phyloP scores from a whole-genome alignment of 768 basidiomycete genomes.

The Xerocomellus intermedius region DNA sequence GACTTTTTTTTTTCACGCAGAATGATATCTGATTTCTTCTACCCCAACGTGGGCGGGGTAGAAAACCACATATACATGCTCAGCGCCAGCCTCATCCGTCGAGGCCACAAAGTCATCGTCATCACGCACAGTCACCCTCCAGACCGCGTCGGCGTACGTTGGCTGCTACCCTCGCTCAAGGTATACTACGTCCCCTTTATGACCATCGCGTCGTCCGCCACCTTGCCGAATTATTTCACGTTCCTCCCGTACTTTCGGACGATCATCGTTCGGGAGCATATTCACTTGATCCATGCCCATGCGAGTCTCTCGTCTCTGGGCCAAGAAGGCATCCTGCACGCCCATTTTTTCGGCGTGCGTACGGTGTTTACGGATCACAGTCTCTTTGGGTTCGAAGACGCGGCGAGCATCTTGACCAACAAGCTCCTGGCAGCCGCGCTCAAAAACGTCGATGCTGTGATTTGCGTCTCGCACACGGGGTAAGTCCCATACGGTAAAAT shows the following conservation, averaged over 20 bases:
- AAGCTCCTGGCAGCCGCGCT: slow-evolving; percentile 87
- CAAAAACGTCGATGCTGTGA: slow-evolving; percentile 89
- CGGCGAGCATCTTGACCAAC: slow-evolving; percentile 95
- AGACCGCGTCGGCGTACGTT: slow-evolving; percentile 84
- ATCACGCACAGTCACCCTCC: slow-evolving; percentile 91
- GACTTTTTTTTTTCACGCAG: slow-evolving; percentile 39
- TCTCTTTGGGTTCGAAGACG: slow-evolving; percentile 94
- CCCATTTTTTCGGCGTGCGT: slow-evolving; percentile 80
- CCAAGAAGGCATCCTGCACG: slow-evolving; percentile 89
- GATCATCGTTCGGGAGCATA: slow-evolving; percentile 82
- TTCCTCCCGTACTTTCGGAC: slow-evolving; percentile 90
- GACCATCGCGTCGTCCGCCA: slow-evolving; percentile 88
- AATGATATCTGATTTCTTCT: slow-evolving; percentile 97
- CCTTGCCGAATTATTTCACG: slow-evolving; percentile 90
- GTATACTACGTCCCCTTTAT: slow-evolving; percentile 92
- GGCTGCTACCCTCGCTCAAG: slow-evolving; percentile 84
- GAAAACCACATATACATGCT: slow-evolving; percentile 97
- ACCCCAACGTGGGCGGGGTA: slow-evolving; percentile 91
- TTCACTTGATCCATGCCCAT: slow-evolving; percentile 88
- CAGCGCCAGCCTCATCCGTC: slow-evolving; percentile 72
- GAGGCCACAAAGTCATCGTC: slow-evolving; percentile 91
- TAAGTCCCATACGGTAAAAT: slow-evolving; percentile 33
- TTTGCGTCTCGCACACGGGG: slow-evolving; percentile 98
- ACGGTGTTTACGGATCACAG: slow-evolving; percentile 98
- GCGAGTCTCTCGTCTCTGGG: slow-evolving; percentile 87